phyloP scores from a whole-genome alignment of 2,329 filamentous ascomycete genomes.

The Ophiocordyceps camponoti-leonardi region DNA sequence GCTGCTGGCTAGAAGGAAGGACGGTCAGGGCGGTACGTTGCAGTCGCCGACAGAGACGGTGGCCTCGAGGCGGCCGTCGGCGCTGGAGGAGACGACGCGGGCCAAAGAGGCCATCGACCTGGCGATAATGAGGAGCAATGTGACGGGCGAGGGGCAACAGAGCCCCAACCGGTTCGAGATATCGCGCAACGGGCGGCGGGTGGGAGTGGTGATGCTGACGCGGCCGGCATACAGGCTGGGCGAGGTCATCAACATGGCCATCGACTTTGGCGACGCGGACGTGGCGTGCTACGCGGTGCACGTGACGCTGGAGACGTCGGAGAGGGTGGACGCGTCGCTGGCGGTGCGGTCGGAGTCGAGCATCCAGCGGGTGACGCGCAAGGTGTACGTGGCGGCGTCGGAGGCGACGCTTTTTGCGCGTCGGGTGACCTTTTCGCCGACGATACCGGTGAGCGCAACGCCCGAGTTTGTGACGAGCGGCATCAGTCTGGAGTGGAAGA shows the following conservation, averaged over 20 bases:
- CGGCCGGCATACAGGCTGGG: constrained; percentile 79
- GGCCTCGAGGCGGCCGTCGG: constrained; percentile 36
- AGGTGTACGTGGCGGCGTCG: constrained; percentile 58
- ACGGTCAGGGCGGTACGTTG: constrained; percentile 39
- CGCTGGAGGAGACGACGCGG: constrained; percentile 37
- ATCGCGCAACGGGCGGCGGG: constrained; percentile 75
- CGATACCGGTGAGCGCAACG: constrained; percentile 68
- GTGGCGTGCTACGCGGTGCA: constrained; percentile 77
- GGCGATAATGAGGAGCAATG: constrained; percentile 70
- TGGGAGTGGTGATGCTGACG: constrained; percentile 78
- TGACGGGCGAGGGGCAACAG: constrained; percentile 48
- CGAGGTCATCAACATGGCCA: constrained; percentile 65
- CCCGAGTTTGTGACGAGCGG: constrained; percentile 88
- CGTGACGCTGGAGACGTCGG: constrained; percentile 68
- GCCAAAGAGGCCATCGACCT: constrained; percentile 81
- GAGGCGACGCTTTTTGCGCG: constrained; percentile 73
- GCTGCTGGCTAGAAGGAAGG: constrained; percentile 42
- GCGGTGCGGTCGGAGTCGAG: constrained; percentile 74
- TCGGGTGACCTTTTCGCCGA: constrained; percentile 62
- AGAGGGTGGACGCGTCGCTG: constrained; percentile 64
- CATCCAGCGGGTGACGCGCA: constrained; percentile 72
- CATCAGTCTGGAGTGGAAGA: constrained; percentile 72
- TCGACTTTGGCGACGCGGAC: constrained; percentile 66
- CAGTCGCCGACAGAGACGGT: constrained; percentile 52
- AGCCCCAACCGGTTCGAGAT: constrained; percentile 94